Evolutionary conservation across 306 rosid species (phyloP).

Genomic region (Alnus glutinosa): DNA sequence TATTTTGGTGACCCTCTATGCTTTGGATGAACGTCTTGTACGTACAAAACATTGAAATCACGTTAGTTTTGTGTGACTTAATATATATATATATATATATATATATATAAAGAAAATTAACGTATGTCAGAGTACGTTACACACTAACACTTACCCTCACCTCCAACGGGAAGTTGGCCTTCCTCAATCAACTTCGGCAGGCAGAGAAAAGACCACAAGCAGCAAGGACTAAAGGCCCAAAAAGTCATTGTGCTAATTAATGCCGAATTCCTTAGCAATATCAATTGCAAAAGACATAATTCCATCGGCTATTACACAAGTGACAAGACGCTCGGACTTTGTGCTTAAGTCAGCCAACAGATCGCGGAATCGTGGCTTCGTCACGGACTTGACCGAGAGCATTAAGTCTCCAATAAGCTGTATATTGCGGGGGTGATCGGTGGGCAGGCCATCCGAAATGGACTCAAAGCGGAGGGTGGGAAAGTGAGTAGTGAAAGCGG

Average conservation of each 20-base stretch:
- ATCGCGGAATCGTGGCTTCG: background rate
- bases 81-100: no score
- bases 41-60: no score
- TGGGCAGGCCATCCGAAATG: conserved; percentile 22
- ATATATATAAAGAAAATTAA: no score
- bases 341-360: background rate
- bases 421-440: background rate
- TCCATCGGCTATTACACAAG: background rate
- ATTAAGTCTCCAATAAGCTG: no score
- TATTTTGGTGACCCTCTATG: no score
- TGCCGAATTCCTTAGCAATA: background rate
- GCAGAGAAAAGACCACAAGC: background rate
- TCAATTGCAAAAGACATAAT: background rate
- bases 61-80: no score
- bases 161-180: background rate
- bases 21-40: no score
- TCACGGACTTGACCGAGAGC: background rate
- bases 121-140: no score
- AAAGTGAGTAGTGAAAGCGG: conserved; percentile 5
- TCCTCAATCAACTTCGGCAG: background rate
- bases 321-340: background rate
- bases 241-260: background rate
- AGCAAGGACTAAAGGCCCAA: background rate
- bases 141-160: background rate
- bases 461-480: conserved; percentile 22